Base-by-base conservation (phyloP, 108 stramenopile genomes). In the Nitzschia sp. region DNA sequence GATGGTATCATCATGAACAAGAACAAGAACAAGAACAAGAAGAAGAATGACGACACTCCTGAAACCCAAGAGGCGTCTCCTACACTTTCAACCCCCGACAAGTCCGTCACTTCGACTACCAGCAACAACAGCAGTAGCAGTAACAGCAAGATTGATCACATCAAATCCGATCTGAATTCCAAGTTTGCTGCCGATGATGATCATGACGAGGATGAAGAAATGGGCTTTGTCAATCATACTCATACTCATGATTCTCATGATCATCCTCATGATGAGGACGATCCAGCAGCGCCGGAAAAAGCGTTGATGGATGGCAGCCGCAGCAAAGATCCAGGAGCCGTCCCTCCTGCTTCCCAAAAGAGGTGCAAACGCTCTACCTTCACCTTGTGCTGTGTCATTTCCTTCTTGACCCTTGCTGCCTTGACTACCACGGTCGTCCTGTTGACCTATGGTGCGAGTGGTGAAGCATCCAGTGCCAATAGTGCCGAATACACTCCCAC, bases 31-130 rank as follows among this genome's bases (percentile, higher is more conserved):
- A 41, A 41, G 38, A 41, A 41, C 13, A 13, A 6, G 13, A 41
- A 41, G 38, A 41, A 41, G 6, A 41, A 41, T 6, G 13, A 41
- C 13, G 57, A 31, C 8, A 58, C 57, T 33, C 57, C 29, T 33
- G 57, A 58, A 58, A 30, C 57, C 6, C 57, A 58, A n/a, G 57
- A 25, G 6, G 5, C n/a, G 26, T 58, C 29, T 17, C 57, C 29
- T 28, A n/a, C 29, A 4, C 25, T 41, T 41, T 41, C 38, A 6
- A 41, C 38, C 13, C 38, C 38, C 9, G 38, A 41, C 6, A n/a
- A n/a, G n/a, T n/a, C n/a, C n/a, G n/a, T n/a, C n/a, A n/a, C n/a
- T n/a, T n/a, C n/a, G n/a, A n/a, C n/a, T n/a, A n/a, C n/a, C n/a
- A n/a, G n/a, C n/a, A n/a, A n/a, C n/a, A n/a, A n/a, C n/a, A n/a